Conservation (phyloP, 1,284 basidiomycete genomes). For the Cryptococcus neoformans region DNA sequence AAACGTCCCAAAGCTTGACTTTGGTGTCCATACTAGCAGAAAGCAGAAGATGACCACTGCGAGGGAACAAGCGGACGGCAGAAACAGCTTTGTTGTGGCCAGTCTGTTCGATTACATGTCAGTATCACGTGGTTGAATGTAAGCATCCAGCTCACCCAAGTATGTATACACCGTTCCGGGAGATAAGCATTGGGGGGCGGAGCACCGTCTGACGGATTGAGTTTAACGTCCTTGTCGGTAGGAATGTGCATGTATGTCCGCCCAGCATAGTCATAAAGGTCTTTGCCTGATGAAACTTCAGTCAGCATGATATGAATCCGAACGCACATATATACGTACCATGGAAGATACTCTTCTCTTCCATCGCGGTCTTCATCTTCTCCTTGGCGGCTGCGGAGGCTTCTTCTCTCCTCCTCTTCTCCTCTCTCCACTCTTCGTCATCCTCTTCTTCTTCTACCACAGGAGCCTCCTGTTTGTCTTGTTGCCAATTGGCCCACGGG, state of each 20-base stretch:
- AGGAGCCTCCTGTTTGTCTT: conserved; percentile 60
- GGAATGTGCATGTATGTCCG: conserved; percentile 98
- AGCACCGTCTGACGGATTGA: conserved; percentile 64
- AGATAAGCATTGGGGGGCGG: conserved; percentile 89
- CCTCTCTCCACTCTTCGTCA: conserved; percentile 63
- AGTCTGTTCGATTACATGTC: conserved; percentile 53
- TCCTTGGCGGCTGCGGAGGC: conserved; percentile 59
- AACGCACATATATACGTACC: conserved; percentile 47
- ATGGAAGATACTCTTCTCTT: conserved; percentile 94
- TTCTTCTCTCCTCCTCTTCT: conserved; percentile 54
- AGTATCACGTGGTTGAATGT: not conserved
- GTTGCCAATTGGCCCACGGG: conserved; percentile 94
- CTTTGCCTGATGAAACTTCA: conserved; percentile 74
- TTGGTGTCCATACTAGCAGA: conserved; percentile 98
- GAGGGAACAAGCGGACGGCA: conserved; percentile 87
- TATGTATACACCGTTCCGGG: conserved; percentile 93
- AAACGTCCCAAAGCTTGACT: conserved; percentile 99
- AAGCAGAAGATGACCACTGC: conserved; percentile 87
- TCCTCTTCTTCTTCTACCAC: conserved; percentile 60
- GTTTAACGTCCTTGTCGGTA: conserved; percentile 58
- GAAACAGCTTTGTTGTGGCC: conserved; percentile 97
- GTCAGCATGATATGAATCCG: not conserved
- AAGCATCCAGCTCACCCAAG: conserved; percentile 56
- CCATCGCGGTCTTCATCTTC: conserved; percentile 77
- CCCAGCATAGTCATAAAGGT: conserved; percentile 95